Percentiles rank a stretch among this genome's conserved stretches.
phyloP scores from a whole-genome alignment of 306 rosid species.

The Glycyrrhiza uralensis region DNA sequence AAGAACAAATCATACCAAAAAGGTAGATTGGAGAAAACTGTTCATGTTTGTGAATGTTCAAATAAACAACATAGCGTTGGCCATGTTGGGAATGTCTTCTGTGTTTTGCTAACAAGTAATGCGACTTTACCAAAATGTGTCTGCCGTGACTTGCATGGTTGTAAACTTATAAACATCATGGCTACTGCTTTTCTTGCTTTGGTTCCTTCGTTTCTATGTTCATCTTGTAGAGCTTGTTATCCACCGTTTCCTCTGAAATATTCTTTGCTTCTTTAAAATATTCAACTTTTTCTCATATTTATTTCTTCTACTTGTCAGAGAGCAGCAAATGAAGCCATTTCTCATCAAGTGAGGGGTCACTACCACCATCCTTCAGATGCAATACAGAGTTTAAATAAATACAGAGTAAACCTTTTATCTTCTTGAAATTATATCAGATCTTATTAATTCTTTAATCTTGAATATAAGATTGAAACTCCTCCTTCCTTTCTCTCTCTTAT shows the following conservation, averaged over 20 bases:
- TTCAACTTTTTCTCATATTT: constrained; percentile 19
- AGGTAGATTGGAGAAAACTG: constrained; percentile 51
- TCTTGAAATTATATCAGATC: constrained; percentile 19
- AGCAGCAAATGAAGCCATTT: constrained; percentile 66
- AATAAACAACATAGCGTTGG: not conserved
- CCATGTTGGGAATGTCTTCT: not conserved
- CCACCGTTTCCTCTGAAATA: not conserved
- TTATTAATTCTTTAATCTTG: not conserved
- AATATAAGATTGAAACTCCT: constrained; percentile 3
- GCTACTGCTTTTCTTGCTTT: not conserved
- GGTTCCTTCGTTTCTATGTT: not conserved
- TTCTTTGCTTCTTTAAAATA: not conserved
- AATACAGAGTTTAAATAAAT: constrained; percentile 56
- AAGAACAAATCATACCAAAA: constrained; percentile 65
- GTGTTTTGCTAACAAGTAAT: not conserved
- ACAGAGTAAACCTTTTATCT: constrained; percentile 50
- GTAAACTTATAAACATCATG: constrained; percentile 10
- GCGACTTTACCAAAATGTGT: constrained; percentile 11
- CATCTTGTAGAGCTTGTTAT: not conserved
- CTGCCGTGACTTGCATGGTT: not conserved
- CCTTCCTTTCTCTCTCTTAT: not conserved
- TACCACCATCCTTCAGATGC: constrained; percentile 69
- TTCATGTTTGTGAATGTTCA: constrained; percentile 11
- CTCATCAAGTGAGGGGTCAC: constrained; percentile 68
- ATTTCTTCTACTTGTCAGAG: constrained; percentile 52